A percentile compares a stretch with the other conserved stretches of the same genome.
These are phyloP conservation scores for Leccinum olivaceopallidum DNA, from an alignment of 768 basidiomycete species.

Conservation along the genomic window DNA sequence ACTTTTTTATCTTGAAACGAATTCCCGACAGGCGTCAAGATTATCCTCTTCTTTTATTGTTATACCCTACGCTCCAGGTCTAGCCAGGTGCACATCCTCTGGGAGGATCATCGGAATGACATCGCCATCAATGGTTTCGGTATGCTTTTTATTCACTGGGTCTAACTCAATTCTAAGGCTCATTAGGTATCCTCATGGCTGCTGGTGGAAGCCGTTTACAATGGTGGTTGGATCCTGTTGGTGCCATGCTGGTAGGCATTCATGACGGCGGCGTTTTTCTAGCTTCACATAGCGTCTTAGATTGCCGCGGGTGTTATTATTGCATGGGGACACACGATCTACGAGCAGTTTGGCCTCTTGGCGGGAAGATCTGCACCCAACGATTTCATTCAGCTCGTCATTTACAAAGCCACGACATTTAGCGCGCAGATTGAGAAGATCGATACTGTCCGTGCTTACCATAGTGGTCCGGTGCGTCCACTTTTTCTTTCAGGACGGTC, in stretches of 20 bases:
- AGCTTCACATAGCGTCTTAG: slow-evolving; percentile 36
- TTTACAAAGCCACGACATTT: slow-evolving; percentile 90
- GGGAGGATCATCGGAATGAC: slow-evolving; percentile 97
- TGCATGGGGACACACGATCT: slow-evolving; percentile 76
- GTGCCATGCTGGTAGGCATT: slow-evolving; percentile 65
- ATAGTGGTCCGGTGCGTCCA: slow-evolving; percentile 70
- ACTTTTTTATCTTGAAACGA: neutral
- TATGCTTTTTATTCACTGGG: slow-evolving; percentile 29
- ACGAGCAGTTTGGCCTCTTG: slow-evolving; percentile 79
- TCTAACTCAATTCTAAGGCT: neutral
- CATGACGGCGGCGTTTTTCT: neutral
- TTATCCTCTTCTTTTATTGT: slow-evolving; percentile 86
- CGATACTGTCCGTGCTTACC: slow-evolving; percentile 93
- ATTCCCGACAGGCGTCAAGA: slow-evolving; percentile 64
- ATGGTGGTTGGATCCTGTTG: slow-evolving; percentile 86
- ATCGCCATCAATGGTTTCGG: slow-evolving; percentile 79
- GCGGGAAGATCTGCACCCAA: slow-evolving; percentile 92
- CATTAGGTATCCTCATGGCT: slow-evolving; percentile 76
- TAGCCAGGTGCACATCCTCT: slow-evolving; percentile 92
- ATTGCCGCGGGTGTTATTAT: slow-evolving; percentile 78
- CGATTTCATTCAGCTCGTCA: slow-evolving; percentile 87
- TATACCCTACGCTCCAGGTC: slow-evolving; percentile 73
- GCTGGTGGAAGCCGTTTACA: slow-evolving; percentile 74
- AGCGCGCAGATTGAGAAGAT: slow-evolving; percentile 81
- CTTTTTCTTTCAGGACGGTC: slow-evolving; percentile 1